phyloP scores from a whole-genome alignment of 1,139 yeast species.

The Geotrichum phurueaensis region DNA sequence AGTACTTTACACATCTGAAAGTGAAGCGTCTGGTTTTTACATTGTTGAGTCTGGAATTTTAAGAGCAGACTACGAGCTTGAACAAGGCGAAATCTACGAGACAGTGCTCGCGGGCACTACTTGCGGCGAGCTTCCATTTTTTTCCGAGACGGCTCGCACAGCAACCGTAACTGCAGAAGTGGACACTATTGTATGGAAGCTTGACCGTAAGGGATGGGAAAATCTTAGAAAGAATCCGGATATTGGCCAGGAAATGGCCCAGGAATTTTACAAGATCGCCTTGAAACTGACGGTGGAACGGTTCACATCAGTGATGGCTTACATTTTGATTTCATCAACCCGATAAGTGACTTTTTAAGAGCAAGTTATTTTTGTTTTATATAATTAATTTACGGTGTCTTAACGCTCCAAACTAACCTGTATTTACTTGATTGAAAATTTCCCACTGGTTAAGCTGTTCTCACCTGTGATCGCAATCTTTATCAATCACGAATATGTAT shows the following conservation, averaged over 20 bases:
- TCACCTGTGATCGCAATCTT: background rate
- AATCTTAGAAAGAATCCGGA: slow-evolving; percentile 40
- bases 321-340: slow-evolving; percentile 28
- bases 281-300: slow-evolving; percentile 65
- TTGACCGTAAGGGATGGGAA: slow-evolving; percentile 45
- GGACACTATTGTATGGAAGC: slow-evolving; percentile 68
- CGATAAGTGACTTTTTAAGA: background rate
- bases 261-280: slow-evolving; percentile 62
- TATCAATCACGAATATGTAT: background rate
- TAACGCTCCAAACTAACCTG: background rate
- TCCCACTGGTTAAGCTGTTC: background rate
- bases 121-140: slow-evolving; percentile 66
- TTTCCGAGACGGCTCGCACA: slow-evolving; percentile 40
- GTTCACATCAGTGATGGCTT: slow-evolving; percentile 43
- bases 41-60: slow-evolving; percentile 73
- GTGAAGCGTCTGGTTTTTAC: slow-evolving; percentile 44
- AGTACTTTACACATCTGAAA: slow-evolving; percentile 28
- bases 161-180: slow-evolving; percentile 42
- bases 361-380: background rate
- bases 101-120: slow-evolving; percentile 85
- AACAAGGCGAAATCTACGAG: slow-evolving; percentile 58
- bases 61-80: slow-evolving; percentile 51
- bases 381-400: background rate
- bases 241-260: slow-evolving; percentile 51
- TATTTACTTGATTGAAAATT: background rate